Evolutionary conservation across 805 yeast genomes (phyloP), one percentile per base, ranked within the genome.

Genomic region (Pichia deserticola): DNA sequence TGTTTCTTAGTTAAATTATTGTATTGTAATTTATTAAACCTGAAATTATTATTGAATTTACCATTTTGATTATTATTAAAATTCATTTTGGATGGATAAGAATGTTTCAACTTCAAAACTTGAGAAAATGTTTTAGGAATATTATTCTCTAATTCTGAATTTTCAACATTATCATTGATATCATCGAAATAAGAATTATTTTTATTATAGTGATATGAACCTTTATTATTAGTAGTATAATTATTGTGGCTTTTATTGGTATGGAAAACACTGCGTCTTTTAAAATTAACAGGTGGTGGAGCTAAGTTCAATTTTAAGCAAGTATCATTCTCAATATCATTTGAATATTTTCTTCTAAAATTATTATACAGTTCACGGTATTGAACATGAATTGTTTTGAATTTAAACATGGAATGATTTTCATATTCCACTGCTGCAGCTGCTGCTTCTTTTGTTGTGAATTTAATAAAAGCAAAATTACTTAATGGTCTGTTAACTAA

Each of bases 341-440:
- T 52, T n/a, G 65, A 57, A 41, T 44, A 55, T 43, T 61, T 60
- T 61, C 61, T 67, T 60, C 63, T 60, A 45, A 54, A 61, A 40
- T 64, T 62, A 51, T 67, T 72, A 53, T 74, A 71, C 58, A 81
- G 65, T 62, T 86, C 93, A 50, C 86, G 77, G 62, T 84, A 86
- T 65, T 87, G 95, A 43, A 89, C 96, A 64, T 86, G 93, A 73
- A 89, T 84, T 8, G 92, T 84, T 62, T 77, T 82, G 51, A 78
- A 80, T 58, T 79, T 68, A 60, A 89, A 80, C 63, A 82, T 76
- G 3, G 95, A 75, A 66, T 88, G 95, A 61, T 89, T 88, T 61
- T 86, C 93, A 53, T 82, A 74, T 64, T 88, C 95, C 48, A 89
- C 87, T 1, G 96, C 96, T 44, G 86, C 75, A 5, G 93, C 95